These are phyloP conservation scores for Hyaloperonospora brassicae DNA, from an alignment of 352 stramenopile genomes.

Conservation along the genomic window DNA sequence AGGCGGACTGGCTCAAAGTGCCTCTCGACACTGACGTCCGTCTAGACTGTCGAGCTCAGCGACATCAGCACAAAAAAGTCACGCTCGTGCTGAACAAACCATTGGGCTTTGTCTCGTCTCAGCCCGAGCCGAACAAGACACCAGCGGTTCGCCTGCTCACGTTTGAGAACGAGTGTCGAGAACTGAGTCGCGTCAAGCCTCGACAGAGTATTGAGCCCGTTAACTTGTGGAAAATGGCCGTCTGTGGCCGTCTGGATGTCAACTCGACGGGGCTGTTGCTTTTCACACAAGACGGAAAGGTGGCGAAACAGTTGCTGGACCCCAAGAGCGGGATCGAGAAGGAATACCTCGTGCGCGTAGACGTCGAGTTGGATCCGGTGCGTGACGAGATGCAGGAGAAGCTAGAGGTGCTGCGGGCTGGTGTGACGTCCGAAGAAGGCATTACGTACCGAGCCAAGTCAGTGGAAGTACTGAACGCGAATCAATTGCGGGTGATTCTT, in stretches of 20 bases:
- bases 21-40: conserved; percentile 43
- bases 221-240: conserved; percentile 66
- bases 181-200: conserved; percentile 44
- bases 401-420: conserved; percentile 37
- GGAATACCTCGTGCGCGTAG: conserved; percentile 77
- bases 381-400: conserved; percentile 27
- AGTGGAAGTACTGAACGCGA: conserved; percentile 71
- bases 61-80: conserved; percentile 69
- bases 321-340: conserved; percentile 68
- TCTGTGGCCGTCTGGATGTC: conserved; percentile 72
- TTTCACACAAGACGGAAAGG: conserved; percentile 71
- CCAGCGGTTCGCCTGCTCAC: conserved; percentile 70
- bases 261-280: conserved; percentile 78
- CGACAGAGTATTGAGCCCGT: conserved; percentile 45
- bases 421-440: conserved; percentile 48
- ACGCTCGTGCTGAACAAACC: conserved; percentile 81
- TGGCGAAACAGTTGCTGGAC: conserved; percentile 76
- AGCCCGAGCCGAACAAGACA: conserved; percentile 29
- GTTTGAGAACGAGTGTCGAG: conserved; percentile 64
- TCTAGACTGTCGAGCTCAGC: conserved; percentile 56
- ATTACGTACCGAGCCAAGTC: conserved; percentile 70
- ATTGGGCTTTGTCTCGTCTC: conserved; percentile 71
- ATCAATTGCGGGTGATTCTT: conserved; percentile 85
- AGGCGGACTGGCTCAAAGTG: conserved; percentile 70
- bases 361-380: conserved; percentile 42